A percentile compares a stretch with the other conserved stretches of the same genome.
Evolutionary conservation across 345 rosid species (phyloP).

Genomic region (Eucalyptus tenuipes): DNA sequence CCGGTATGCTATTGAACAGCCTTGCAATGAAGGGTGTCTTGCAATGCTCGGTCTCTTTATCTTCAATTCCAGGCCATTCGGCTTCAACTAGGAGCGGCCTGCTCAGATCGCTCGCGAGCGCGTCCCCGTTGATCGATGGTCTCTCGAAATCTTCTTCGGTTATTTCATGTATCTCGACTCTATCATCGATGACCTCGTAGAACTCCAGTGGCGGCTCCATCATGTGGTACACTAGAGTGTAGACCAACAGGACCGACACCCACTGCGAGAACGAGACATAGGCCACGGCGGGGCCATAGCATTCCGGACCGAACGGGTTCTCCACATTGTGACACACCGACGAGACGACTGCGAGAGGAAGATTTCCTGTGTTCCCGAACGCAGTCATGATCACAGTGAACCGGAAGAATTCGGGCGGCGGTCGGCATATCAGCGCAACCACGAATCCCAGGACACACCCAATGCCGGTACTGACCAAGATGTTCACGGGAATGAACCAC

Average conservation of each 20-base stretch:
- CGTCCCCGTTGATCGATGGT: neutral
- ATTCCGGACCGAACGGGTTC: constrained; percentile 54
- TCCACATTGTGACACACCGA: constrained; percentile 60
- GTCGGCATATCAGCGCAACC: constrained; percentile 67
- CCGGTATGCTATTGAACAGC: constrained; percentile 43
- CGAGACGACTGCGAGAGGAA: constrained; percentile 66
- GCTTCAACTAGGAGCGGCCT: constrained; percentile 78
- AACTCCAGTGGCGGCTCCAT: constrained; percentile 89
- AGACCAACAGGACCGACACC: constrained; percentile 90
- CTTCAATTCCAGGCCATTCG: constrained; percentile 96
- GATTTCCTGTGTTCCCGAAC: constrained; percentile 90
- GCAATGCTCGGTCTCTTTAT: constrained; percentile 73
- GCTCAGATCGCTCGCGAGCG: constrained; percentile 24
- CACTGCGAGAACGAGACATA: constrained; percentile 87
- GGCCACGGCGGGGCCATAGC: constrained; percentile 68
- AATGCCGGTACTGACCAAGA: constrained; percentile 47
- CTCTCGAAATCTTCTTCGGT: neutral
- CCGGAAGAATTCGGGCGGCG: constrained; percentile 66
- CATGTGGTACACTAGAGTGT: constrained; percentile 93
- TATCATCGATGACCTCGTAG: constrained; percentile 72
- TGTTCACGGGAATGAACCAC: constrained; percentile 97
- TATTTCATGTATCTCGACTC: constrained; percentile 36
- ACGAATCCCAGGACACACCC: constrained; percentile 56
- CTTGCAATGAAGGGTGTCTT: constrained; percentile 78
- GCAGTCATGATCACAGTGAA: constrained; percentile 85